Conservation (phyloP, 331 rosid genomes). For the Malus hybrid region DNA sequence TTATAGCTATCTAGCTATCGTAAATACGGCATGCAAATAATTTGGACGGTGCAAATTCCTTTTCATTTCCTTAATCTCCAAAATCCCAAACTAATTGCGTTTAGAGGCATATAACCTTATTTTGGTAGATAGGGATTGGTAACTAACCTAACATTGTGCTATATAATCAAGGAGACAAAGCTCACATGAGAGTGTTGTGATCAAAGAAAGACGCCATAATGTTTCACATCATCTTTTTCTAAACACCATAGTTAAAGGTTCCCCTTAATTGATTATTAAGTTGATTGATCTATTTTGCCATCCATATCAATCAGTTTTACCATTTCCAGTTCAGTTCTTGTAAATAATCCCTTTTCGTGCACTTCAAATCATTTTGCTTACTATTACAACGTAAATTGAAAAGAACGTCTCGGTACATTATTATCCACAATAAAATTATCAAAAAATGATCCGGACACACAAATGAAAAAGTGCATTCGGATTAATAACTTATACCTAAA, state of each 20-base stretch:
- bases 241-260: not conserved
- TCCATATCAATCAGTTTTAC: not conserved
- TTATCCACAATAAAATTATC: not conserved
- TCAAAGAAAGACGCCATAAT: slow-evolving; percentile 1
- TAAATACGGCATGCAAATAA: not conserved
- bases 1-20: not conserved
- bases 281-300: not conserved
- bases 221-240: slow-evolving; percentile 9
- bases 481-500: too few species aligned
- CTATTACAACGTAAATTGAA: not conserved
- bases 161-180: slow-evolving; percentile 5
- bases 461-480: not conserved
- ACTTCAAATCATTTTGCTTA: not conserved
- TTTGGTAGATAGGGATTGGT: not conserved
- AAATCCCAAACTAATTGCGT: not conserved
- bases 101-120: not conserved
- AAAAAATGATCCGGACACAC: too few species aligned
- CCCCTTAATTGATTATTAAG: not conserved
- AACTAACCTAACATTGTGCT: not conserved
- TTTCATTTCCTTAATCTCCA: not conserved
- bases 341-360: not conserved
- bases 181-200: slow-evolving; percentile 1
- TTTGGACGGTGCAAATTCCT: not conserved
- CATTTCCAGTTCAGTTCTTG: not conserved
- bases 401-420: not conserved